Percentiles rank a stretch among this genome's conserved stretches.
phyloP scores from a whole-genome alignment of 1,284 basidiomycete species.

The Pisolithus thermaeus region DNA sequence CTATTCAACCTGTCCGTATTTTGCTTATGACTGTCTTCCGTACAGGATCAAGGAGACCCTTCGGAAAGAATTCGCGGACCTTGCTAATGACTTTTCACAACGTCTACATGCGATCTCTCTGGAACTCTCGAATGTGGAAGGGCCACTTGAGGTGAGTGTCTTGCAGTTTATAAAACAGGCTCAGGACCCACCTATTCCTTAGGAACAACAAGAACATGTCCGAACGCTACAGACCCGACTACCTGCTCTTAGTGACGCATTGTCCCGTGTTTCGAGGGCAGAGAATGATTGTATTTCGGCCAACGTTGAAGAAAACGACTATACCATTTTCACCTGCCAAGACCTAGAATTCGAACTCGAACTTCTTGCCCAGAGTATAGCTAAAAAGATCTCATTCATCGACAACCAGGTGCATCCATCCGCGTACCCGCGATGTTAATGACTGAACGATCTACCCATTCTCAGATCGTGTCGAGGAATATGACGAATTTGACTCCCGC shows the following conservation, averaged over 20 bases:
- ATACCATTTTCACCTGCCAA: slow-evolving; percentile 87
- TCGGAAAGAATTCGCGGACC: slow-evolving; percentile 76
- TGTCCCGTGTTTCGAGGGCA: slow-evolving; percentile 51
- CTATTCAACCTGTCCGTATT: not conserved
- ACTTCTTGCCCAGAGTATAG: slow-evolving; percentile 74
- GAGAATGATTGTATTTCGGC: slow-evolving; percentile 82
- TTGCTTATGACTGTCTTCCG: slow-evolving; percentile 7
- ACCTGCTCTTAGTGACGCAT: slow-evolving; percentile 51
- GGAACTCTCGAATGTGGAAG: slow-evolving; percentile 72
- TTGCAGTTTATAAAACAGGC: slow-evolving; percentile 16
- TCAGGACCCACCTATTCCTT: not conserved
- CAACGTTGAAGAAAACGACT: slow-evolving; percentile 96
- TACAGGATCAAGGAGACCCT: slow-evolving; percentile 84
- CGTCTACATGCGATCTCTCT: slow-evolving; percentile 68
- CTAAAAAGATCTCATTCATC: slow-evolving; percentile 90
- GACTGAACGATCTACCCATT: slow-evolving; percentile 3
- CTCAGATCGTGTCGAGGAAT: slow-evolving; percentile 83
- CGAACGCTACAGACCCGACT: slow-evolving; percentile 59
- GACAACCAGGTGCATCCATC: slow-evolving; percentile 77
- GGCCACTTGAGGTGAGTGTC: slow-evolving; percentile 65
- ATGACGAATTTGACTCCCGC: slow-evolving; percentile 92
- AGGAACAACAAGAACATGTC: slow-evolving; percentile 53
- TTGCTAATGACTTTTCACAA: slow-evolving; percentile 82
- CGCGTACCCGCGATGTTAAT: not conserved
- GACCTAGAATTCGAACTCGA: slow-evolving; percentile 91